Conservation (phyloP, 2,329 filamentous ascomycete genomes). For the Zarea fungicola region DNA sequence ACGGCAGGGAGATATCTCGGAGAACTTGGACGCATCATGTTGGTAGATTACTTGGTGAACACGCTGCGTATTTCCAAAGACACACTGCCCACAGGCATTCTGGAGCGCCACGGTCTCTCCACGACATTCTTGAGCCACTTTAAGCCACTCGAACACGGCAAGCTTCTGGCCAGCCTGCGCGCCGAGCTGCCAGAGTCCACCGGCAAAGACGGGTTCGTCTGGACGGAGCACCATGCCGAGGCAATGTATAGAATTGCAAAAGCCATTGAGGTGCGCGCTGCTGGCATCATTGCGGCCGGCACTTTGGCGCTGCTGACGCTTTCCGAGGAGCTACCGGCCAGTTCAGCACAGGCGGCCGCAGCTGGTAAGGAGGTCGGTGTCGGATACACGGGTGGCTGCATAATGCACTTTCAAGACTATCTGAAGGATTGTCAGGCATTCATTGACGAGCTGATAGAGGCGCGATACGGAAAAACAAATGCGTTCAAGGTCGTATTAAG, state of each 20-base stretch:
- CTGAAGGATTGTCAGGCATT: constrained; percentile 63
- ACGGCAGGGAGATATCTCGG: constrained; percentile 73
- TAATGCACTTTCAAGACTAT: constrained; percentile 73
- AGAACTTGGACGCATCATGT: constrained; percentile 66
- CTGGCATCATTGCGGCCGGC: constrained; percentile 68
- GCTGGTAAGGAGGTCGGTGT: constrained; percentile 57
- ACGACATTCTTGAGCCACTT: constrained; percentile 70
- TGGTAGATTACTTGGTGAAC: constrained; percentile 57
- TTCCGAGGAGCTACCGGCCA: constrained; percentile 57
- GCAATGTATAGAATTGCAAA: constrained; percentile 62
- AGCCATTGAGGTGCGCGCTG: constrained; percentile 66
- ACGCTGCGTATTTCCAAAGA: constrained; percentile 34
- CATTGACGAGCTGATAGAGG: constrained; percentile 49
- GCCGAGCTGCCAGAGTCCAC: constrained; percentile 47
- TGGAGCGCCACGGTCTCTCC: constrained; percentile 56
- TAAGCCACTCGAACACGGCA: constrained; percentile 45
- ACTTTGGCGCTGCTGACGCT: constrained; percentile 64
- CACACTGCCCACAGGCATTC: constrained; percentile 50
- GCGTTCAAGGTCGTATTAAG: constrained; percentile 43
- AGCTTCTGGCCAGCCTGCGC: constrained; percentile 43
- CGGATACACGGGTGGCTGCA: constrained; percentile 75
- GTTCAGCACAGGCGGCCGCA: constrained; percentile 16
- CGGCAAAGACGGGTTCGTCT: constrained; percentile 46
- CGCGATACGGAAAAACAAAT: constrained; percentile 22
- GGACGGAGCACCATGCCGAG: constrained; percentile 56